Conservation (phyloP, 2,329 filamentous ascomycete genomes). For the Diaporthe longicolla region DNA sequence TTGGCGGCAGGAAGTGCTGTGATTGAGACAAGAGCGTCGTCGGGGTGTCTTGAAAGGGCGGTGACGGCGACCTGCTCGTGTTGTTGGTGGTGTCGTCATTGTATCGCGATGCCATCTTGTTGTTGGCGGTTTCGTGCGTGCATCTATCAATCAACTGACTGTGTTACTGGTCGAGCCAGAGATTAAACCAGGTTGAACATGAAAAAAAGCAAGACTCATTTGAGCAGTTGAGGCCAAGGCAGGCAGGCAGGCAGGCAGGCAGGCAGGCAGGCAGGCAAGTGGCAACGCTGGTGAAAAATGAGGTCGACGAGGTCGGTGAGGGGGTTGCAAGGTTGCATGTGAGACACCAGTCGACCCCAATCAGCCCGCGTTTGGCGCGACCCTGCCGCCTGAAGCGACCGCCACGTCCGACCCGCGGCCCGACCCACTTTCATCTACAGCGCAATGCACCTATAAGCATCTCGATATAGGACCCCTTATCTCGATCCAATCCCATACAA, state of each 20-base stretch:
- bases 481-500: conserved; percentile 23
- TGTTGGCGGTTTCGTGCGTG: not conserved
- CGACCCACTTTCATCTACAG: conserved; percentile 24
- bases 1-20: conserved; percentile 19
- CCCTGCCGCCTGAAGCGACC: conserved; percentile 7
- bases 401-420: conserved; percentile 12
- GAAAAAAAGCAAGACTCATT: not conserved
- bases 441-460: conserved; percentile 9
- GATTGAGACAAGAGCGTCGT: conserved; percentile 30
- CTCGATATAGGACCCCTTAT: conserved; percentile 15
- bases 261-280: not conserved
- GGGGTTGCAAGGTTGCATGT: conserved; percentile 32
- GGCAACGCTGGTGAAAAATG: not conserved
- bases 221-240: not conserved
- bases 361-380: conserved; percentile 23
- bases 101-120: conserved; percentile 4
- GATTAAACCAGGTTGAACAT: not conserved
- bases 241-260: not conserved
- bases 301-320: conserved; percentile 19
- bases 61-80: conserved; percentile 29
- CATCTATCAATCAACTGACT: not conserved
- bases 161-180: not conserved
- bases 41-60: conserved; percentile 33
- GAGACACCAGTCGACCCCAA: not conserved
- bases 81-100: not conserved